A percentile compares a stretch with the other conserved stretches of the same genome.
phyloP scores from a whole-genome alignment of 768 basidiomycete species.

The Boletus coccyginus region DNA sequence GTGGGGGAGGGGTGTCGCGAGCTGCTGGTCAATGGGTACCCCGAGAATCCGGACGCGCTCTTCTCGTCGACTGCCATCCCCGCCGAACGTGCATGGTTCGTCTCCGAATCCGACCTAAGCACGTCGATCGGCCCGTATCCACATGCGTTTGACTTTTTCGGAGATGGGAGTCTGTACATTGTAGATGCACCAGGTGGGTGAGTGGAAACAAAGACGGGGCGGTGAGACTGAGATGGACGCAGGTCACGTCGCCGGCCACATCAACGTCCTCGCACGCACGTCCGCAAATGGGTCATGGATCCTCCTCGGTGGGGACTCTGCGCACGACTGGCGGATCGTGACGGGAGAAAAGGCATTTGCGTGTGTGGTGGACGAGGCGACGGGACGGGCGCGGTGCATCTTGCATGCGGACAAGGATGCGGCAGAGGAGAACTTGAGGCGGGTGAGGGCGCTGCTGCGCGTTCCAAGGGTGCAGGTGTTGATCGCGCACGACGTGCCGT shows the following conservation, averaged over 20 bases:
- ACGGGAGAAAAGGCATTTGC: conserved; percentile 44
- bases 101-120: conserved; percentile 31
- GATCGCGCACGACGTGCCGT: conserved; percentile 52
- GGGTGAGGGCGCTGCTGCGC: conserved; percentile 38
- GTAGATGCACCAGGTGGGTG: conserved; percentile 47
- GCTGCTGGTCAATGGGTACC: conserved; percentile 41
- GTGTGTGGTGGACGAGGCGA: conserved; percentile 17
- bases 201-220: not conserved
- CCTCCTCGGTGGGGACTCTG: conserved; percentile 53
- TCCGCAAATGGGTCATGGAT: conserved; percentile 54
- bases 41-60: conserved; percentile 34
- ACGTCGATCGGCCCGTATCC: conserved; percentile 50
- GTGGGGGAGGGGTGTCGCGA: conserved; percentile 41
- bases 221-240: not conserved
- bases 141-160: conserved; percentile 48
- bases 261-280: conserved; percentile 54
- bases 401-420: conserved; percentile 42
- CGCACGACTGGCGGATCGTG: conserved; percentile 52
- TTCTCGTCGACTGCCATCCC: conserved; percentile 39
- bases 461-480: conserved; percentile 43
- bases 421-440: conserved; percentile 41
- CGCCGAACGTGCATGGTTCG: no score
- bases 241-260: conserved; percentile 53
- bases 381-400: conserved; percentile 32
- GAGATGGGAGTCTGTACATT: conserved; percentile 58